Conservation (phyloP, 148 eudicot species). For the Fagopyrum tataricum region DNA sequence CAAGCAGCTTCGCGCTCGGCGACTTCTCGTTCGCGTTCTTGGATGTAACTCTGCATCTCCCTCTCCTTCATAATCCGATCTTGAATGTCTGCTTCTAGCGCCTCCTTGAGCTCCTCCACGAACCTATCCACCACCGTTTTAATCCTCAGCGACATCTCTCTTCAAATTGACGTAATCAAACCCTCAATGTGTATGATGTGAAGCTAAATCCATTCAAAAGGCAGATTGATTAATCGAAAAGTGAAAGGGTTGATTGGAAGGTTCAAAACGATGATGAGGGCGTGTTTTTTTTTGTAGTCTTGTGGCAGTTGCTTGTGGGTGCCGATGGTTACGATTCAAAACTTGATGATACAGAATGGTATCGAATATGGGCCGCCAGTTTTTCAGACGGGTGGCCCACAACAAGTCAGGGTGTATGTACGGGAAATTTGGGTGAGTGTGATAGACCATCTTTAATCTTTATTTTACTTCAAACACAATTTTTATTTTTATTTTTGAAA, state of each 20-base stretch:
- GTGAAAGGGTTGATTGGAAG: not conserved
- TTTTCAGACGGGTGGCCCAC: not conserved
- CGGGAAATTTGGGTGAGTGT: too few relatives aligned
- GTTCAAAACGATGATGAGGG: not conserved
- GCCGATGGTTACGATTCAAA: not conserved
- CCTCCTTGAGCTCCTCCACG: constrained; percentile 89
- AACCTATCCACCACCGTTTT: constrained; percentile 92
- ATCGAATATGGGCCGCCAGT: constrained; percentile 6
- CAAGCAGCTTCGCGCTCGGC: constrained; percentile 99
- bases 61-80: constrained; percentile 97
- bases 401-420: not conserved
- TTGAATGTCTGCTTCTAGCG: constrained; percentile 86
- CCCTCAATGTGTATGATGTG: not conserved
- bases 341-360: not conserved
- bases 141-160: constrained; percentile 65
- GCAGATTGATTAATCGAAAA: not conserved
- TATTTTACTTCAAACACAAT: too few relatives aligned
- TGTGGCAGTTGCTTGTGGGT: not conserved
- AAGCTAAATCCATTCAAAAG: too few relatives aligned
- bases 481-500: too few relatives aligned
- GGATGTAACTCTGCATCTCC: constrained; percentile 96
- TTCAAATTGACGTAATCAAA: not conserved
- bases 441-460: too few relatives aligned
- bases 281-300: not conserved
- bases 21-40: constrained; percentile 91